Evolutionary conservation across 2,329 filamentous ascomycete genomes (phyloP), one percentile per base, ranked within the genome.

Genomic region (Botrytis fragariae): DNA sequence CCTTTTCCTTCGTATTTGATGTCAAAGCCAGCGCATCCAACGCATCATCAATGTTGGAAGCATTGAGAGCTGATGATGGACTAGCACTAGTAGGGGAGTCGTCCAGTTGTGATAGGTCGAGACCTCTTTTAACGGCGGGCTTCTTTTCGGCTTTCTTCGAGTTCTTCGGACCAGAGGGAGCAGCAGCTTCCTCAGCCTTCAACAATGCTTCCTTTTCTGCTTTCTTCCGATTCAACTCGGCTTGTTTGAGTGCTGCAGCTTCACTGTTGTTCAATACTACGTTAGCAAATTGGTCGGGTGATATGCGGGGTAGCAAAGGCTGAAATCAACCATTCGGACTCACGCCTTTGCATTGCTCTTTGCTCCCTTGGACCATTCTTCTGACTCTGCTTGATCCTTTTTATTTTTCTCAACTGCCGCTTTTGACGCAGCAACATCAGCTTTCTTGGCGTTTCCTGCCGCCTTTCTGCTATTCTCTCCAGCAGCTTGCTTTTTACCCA

Each of bases 281-380:
- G 73, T 69, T 69, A 48, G 73, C 51, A 73, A 54, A 65, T 67
- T 51, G 68, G 61, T 74, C 72, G 44, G 29, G 44, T 44, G 64
- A 72, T 72, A 54, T 72, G 70, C 70, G 71, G 73, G 51, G 67
- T 62, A 71, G 65, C 16, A 60, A 54, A 35, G 54, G 59, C 42
- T 39, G 60, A n/a, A 32, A 72, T 67, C 29, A 72, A 63, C 65
- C 72, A 68, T 61, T 37, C 51, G 44, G 51, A 85, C 90, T 83
- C 84, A 97, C 94, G 97, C 97, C 85, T 97, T 99, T 60, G 91
- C 86, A 79, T 85, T 93, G 78, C 87, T 92, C 86, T 98, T 99
- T 71, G 93, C 83, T 59, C 96, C 96, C 83, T 96, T 94, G 18
- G 87, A 79, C 96, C 96, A 99, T 78, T 97, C 87, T 72, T 88